These are phyloP conservation scores for Saccharomycopsis malanga DNA, from an alignment of 805 yeast genomes.

Conservation along the genomic window DNA sequence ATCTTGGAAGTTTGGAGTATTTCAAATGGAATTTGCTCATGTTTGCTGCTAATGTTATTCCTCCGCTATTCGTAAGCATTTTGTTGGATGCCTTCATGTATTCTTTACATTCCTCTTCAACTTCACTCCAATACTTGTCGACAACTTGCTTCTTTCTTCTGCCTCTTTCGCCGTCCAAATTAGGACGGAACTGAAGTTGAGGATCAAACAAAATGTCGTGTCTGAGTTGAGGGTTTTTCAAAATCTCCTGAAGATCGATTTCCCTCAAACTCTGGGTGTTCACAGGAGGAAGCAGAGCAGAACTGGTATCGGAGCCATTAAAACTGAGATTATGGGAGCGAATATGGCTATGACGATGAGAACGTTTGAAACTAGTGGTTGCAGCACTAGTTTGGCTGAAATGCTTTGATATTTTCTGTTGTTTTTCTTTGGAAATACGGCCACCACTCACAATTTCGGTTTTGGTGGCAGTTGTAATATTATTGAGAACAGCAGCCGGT, in stretches of 20 bases:
- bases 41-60: conserved; percentile 2
- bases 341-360: conserved; percentile 9
- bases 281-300: conserved; percentile 20
- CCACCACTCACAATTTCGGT: too few relatives aligned
- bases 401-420: background rate
- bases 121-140: conserved; percentile 78
- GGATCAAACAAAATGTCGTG: conserved; percentile 94
- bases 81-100: conserved; percentile 27
- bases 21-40: conserved; percentile 23
- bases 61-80: conserved; percentile 22
- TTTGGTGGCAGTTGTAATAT: background rate
- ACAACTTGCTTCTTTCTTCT: conserved; percentile 65
- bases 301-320: conserved; percentile 11
- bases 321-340: conserved; percentile 12
- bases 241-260: conserved; percentile 79
- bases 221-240: conserved; percentile 85
- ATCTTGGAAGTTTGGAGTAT: conserved; percentile 49
- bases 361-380: conserved; percentile 5
- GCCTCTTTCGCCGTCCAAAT: conserved; percentile 86
- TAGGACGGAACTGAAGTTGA: conserved; percentile 83
- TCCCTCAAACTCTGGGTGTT: conserved; percentile 46
- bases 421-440: background rate
- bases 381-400: background rate
- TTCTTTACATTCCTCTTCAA: conserved; percentile 57
- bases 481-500: conserved; percentile 9